Base-by-base conservation (phyloP, 2,329 filamentous ascomycete species). In the Oidium heveae region DNA sequence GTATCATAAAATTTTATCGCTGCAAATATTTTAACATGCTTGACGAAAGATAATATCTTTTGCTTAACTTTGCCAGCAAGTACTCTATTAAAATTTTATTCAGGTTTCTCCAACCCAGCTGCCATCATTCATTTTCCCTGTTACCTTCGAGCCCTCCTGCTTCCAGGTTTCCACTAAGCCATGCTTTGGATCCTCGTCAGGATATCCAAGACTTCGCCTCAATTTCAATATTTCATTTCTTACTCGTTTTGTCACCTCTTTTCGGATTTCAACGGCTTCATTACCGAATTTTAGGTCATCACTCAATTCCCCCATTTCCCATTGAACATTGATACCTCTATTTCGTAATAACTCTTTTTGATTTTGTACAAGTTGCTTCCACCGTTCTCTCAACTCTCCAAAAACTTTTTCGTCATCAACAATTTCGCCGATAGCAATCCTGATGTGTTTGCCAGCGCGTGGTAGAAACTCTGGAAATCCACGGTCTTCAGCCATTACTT, bases 211-310 rank as follows among this genome's bases (percentile, higher is more conserved):
- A n/a, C n/a, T n/a, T n/a, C n/a, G n/a, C n/a, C n/a, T n/a, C n/a
- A n/a, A n/a, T n/a, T n/a, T n/a, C n/a, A n/a, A n/a, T n/a, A n/a
- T n/a, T n/a, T n/a, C n/a, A n/a, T n/a, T n/a, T n/a, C n/a, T n/a
- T n/a, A n/a, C n/a, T n/a, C n/a, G n/a, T n/a, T n/a, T n/a, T n/a
- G 89, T 86, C 52, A 89, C 86, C 66, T 94, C 86, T 54, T 84
- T 79, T 56, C 91, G 73, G 58, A 93, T 70, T 60, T 79, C 74
- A 54, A 83, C 74, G 0, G 86, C 89, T 67, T 95, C 87, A n/a
- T 71, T 67, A 12, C 79, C 76, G 60, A 80, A 75, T 66, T 79
- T 79, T 32, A 89, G 69, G 43, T 74, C 71, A 22, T 85, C 79
- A 15, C 69, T 77, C 55, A 85, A 65, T 15, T 81, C 75, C 0